Evolutionary conservation across 2,329 filamentous ascomycete species (phyloP).

Genomic region (Fusarium udum): DNA sequence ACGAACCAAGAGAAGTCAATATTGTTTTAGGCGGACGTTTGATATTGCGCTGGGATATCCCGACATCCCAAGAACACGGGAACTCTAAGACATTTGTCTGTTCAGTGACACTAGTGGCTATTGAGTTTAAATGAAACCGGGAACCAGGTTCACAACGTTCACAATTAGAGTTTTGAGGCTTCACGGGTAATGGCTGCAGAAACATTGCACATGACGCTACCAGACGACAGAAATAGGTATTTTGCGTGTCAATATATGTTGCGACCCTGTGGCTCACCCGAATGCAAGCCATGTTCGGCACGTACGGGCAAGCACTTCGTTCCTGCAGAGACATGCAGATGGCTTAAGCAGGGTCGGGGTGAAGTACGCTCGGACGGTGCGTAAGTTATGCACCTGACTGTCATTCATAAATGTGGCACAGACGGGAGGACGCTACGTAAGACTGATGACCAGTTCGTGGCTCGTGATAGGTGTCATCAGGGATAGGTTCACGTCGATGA

Average conservation of each 20-base stretch:
- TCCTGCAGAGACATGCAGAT: not conserved
- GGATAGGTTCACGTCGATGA: too few relatives aligned
- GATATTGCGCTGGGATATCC: not conserved
- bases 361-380: not conserved
- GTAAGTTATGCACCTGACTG: not conserved
- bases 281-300: not conserved
- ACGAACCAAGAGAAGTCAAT: not conserved
- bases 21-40: not conserved
- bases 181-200: not conserved
- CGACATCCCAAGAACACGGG: not conserved
- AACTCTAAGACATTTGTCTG: not conserved
- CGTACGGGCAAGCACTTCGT: not conserved
- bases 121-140: not conserved
- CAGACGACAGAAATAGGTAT: not conserved
- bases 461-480: not conserved
- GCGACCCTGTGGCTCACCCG: not conserved
- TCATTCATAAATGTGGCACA: not conserved
- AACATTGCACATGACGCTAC: slow-evolving; percentile 1
- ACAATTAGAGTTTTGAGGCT: slow-evolving; percentile 4
- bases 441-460: not conserved
- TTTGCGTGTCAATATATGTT: not conserved
- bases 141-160: not conserved
- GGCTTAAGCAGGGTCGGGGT: not conserved
- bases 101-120: not conserved
- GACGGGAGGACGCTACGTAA: not conserved